phyloP scores from a whole-genome alignment of 768 basidiomycete genomes.

The Lanmaoa pseudosensibilis region DNA sequence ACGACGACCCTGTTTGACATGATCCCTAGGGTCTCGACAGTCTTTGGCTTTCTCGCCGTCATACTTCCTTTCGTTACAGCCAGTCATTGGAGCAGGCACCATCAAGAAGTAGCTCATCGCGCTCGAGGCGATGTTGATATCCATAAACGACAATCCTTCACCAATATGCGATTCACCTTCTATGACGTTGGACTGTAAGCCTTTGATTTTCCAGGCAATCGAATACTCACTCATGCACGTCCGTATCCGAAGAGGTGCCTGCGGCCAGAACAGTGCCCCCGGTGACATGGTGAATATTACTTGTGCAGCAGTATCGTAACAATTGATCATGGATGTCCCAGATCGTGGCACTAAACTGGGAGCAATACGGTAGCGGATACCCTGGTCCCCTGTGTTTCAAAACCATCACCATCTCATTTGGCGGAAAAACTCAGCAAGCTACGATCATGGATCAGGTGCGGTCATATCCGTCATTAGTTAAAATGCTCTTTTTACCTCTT shows the following conservation, averaged over 20 bases:
- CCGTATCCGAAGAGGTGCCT: constrained; percentile 49
- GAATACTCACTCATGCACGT: constrained; percentile 11
- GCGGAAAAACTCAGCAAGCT: constrained; percentile 59
- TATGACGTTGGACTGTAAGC: constrained; percentile 56
- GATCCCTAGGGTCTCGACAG: constrained; percentile 25
- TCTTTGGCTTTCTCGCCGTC: constrained; percentile 38
- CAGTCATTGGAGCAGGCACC: constrained; percentile 38
- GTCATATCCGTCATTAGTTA: constrained; percentile 1
- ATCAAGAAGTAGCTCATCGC: constrained; percentile 51
- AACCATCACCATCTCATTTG: constrained; percentile 57
- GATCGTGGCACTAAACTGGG: constrained; percentile 55
- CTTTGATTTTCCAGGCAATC: background rate
- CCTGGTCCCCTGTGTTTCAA: constrained; percentile 67
- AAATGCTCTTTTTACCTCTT: background rate
- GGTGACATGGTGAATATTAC: constrained; percentile 45
- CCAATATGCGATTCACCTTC: constrained; percentile 48
- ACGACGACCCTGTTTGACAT: constrained; percentile 10
- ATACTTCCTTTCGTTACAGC: constrained; percentile 35
- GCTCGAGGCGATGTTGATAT: constrained; percentile 42
- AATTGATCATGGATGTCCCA: constrained; percentile 20
- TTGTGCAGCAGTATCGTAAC: background rate
- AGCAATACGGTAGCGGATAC: constrained; percentile 59
- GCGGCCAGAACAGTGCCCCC: constrained; percentile 42
- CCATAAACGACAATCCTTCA: constrained; percentile 37
- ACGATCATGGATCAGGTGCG: constrained; percentile 62